phyloP scores from a whole-genome alignment of 1,284 basidiomycete genomes.

The Moniliophthora roreri region DNA sequence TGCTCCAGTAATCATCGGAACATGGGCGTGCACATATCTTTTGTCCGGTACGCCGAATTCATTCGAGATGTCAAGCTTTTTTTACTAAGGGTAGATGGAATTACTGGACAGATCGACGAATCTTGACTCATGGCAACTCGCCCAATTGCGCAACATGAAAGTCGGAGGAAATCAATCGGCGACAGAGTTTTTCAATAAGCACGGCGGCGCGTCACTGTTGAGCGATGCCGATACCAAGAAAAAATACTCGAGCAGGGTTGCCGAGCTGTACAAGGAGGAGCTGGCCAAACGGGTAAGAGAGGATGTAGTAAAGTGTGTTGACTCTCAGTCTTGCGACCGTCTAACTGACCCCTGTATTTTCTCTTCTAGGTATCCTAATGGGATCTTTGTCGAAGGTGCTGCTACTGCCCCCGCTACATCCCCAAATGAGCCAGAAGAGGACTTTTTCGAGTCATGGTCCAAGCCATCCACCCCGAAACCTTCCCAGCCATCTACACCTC shows the following conservation, averaged over 20 bases:
- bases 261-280: slow-evolving; percentile 92
- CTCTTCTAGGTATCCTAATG: slow-evolving; percentile 63
- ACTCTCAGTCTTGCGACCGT: neutral
- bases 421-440: slow-evolving; percentile 66
- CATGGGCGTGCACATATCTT: slow-evolving; percentile 98
- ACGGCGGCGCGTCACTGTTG: slow-evolving; percentile 76
- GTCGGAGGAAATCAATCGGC: slow-evolving; percentile 93
- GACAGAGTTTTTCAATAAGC: slow-evolving; percentile 87
- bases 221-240: slow-evolving; percentile 81
- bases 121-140: slow-evolving; percentile 92
- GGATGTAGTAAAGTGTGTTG: slow-evolving; percentile 67
- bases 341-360: slow-evolving; percentile 3
- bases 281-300: slow-evolving; percentile 81
- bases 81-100: slow-evolving; percentile 7
- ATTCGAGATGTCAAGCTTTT: neutral
- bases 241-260: slow-evolving; percentile 86
- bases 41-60: slow-evolving; percentile 75
- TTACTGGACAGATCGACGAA: slow-evolving; percentile 79
- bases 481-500: slow-evolving; percentile 48
- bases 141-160: slow-evolving; percentile 95
- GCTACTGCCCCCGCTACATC: slow-evolving; percentile 26
- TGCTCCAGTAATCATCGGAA: slow-evolving; percentile 96
- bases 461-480: slow-evolving; percentile 69
- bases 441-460: slow-evolving; percentile 97
- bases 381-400: slow-evolving; percentile 77